Evolutionary conservation across 1,284 basidiomycete species (phyloP).

Genomic region (Hymenochaete sp.): DNA sequence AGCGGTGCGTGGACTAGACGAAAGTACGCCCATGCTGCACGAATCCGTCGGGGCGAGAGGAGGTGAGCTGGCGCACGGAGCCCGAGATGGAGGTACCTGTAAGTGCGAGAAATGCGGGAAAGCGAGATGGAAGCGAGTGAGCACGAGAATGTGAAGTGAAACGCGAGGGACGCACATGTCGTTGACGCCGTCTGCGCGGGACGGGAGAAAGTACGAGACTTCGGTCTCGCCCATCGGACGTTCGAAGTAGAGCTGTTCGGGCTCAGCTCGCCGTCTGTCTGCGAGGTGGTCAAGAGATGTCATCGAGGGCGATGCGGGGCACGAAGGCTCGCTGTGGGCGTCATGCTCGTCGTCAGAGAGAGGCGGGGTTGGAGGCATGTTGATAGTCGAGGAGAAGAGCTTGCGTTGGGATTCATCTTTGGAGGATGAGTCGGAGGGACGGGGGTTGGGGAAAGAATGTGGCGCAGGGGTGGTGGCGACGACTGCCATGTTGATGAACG

Average conservation of each 20-base stretch:
- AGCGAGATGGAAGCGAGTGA: not conserved
- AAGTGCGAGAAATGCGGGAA: not conserved
- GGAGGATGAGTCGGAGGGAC: not conserved
- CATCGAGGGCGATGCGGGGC: too few relatives aligned
- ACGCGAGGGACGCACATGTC: slow-evolving; percentile 52
- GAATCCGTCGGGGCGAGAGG: slow-evolving; percentile 39
- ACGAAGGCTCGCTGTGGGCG: not conserved
- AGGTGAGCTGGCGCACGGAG: slow-evolving; percentile 41
- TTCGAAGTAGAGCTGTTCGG: slow-evolving; percentile 25
- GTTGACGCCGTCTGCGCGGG: slow-evolving; percentile 66
- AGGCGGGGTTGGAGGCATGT: slow-evolving; percentile 12
- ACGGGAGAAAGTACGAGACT: slow-evolving; percentile 64
- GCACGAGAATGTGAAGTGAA: not conserved
- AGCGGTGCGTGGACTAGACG: slow-evolving; percentile 61
- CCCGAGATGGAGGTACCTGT: slow-evolving; percentile 63
- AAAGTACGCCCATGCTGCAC: slow-evolving; percentile 60
- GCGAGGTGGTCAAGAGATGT: not conserved
- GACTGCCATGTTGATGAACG: too few relatives aligned
- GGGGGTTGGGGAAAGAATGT: not conserved
- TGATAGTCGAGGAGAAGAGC: not conserved
- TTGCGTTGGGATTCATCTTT: not conserved
- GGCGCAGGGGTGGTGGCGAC: not conserved
- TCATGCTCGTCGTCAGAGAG: slow-evolving; percentile 14
- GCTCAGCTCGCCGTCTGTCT: not conserved
- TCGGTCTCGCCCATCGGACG: slow-evolving; percentile 56